Percentiles rank a stretch among this genome's conserved stretches.
phyloP scores from a whole-genome alignment of 1,139 yeast species.

The Magnusiomyces tetraspermus region DNA sequence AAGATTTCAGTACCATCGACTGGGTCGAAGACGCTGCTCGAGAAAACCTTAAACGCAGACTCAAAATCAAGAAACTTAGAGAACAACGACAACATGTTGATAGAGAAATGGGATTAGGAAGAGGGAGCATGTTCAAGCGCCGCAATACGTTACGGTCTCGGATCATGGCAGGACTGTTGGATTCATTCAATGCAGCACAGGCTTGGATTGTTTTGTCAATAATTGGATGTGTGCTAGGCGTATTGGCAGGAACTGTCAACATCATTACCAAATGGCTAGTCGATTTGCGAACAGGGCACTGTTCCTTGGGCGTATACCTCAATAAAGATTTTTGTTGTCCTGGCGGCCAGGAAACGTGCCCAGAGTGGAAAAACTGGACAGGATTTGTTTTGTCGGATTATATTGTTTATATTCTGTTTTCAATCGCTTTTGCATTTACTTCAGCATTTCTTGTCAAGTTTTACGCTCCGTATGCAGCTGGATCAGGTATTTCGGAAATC shows the following conservation, averaged over 20 bases:
- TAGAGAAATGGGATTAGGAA: not conserved
- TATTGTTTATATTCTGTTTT: constrained; percentile 47
- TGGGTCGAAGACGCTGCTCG: constrained; percentile 72
- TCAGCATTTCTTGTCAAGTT: constrained; percentile 62
- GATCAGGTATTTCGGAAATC: constrained; percentile 94
- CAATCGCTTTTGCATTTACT: constrained; percentile 50
- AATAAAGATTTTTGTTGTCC: constrained; percentile 77
- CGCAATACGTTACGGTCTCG: constrained; percentile 1
- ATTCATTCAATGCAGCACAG: constrained; percentile 39
- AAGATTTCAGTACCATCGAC: constrained; percentile 41
- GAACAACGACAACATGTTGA: constrained; percentile 1
- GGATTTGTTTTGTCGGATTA: constrained; percentile 41
- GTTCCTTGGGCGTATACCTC: constrained; percentile 58
- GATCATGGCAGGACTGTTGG: not conserved
- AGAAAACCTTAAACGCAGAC: constrained; percentile 41
- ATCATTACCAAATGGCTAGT: constrained; percentile 82
- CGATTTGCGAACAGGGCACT: constrained; percentile 68
- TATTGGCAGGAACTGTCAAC: constrained; percentile 72
- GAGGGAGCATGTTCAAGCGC: not conserved
- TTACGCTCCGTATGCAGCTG: constrained; percentile 88
- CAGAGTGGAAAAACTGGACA: constrained; percentile 33
- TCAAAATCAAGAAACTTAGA: constrained; percentile 18
- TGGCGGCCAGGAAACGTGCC: constrained; percentile 42
- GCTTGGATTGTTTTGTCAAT: constrained; percentile 68
- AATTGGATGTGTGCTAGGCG: constrained; percentile 70